Percentiles rank a stretch among this genome's conserved stretches.
phyloP scores from a whole-genome alignment of 1,139 yeast genomes.

The Pneumocystis sp. region DNA sequence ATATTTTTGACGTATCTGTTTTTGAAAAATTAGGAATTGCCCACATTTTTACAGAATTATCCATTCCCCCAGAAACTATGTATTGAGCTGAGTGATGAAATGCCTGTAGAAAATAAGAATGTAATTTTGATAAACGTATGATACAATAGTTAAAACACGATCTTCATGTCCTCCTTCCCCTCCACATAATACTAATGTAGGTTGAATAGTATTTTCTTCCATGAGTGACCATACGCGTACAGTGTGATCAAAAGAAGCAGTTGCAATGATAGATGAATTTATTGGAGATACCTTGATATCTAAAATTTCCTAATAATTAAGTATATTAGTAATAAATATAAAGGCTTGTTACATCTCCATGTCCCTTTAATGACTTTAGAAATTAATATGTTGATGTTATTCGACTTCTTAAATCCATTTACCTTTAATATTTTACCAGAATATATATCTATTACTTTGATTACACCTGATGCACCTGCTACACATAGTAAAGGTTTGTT shows the following conservation, averaged over 20 bases:
- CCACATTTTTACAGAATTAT: slow-evolving; percentile 13
- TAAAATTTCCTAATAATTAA: slow-evolving; percentile 8
- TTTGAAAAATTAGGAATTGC: slow-evolving; percentile 8
- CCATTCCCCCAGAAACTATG: slow-evolving; percentile 15
- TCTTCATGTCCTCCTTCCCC: slow-evolving; percentile 15
- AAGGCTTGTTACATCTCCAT: slow-evolving; percentile 9
- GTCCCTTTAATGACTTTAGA: slow-evolving; percentile 10
- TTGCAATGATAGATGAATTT: slow-evolving; percentile 10
- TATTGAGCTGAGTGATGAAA: slow-evolving; percentile 14
- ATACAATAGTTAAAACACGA: slow-evolving; percentile 13
- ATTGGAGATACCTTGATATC: slow-evolving; percentile 12
- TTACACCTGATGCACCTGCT: neutral
- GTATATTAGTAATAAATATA: neutral
- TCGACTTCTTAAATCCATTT: neutral
- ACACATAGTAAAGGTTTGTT: neutral
- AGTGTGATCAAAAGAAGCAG: slow-evolving; percentile 15
- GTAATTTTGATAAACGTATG: neutral
- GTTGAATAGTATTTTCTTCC: slow-evolving; percentile 4
- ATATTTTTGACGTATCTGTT: neutral
- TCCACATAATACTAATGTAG: slow-evolving; percentile 13
- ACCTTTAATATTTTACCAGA: neutral
- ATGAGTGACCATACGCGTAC: slow-evolving; percentile 13
- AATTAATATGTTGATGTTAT: neutral
- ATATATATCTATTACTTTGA: slow-evolving; percentile 1
- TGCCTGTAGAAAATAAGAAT: neutral